These are phyloP conservation scores for Stephania japonica DNA, from an alignment of 164 flowering plant genomes.

Conservation along the genomic window DNA sequence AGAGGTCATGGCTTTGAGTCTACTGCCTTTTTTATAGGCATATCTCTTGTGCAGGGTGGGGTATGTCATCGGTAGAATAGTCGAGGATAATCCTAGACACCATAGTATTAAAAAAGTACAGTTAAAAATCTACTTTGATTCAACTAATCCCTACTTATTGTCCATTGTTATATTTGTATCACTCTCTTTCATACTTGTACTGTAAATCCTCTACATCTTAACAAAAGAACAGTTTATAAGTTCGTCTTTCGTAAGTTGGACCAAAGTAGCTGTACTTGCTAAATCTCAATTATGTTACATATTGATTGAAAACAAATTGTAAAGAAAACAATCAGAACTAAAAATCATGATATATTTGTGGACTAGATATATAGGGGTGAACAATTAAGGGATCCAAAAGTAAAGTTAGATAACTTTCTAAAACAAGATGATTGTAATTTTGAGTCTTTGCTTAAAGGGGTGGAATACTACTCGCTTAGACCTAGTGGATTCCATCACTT, in stretches of 20 bases:
- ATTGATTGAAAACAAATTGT: neutral
- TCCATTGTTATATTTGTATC: no score
- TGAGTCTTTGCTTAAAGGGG: slow-evolving; percentile 4
- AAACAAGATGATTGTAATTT: slow-evolving; percentile 3
- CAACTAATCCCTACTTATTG: no score
- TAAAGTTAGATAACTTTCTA: neutral
- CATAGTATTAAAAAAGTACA: no score
- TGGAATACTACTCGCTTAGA: neutral
- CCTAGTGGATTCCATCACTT: slow-evolving; percentile 2
- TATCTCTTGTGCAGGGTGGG: no score
- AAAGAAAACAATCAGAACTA: neutral
- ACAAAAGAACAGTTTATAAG: neutral
- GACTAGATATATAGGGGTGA: neutral
- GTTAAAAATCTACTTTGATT: no score
- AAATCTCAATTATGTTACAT: neutral
- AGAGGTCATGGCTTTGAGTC: no score
- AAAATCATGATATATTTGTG: neutral
- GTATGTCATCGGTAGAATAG: no score
- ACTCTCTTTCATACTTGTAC: neutral
- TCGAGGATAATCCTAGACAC: no score
- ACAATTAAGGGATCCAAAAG: neutral
- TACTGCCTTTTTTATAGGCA: no score
- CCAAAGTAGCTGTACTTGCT: neutral
- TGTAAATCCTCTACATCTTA: neutral
- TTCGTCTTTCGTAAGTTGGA: no score